phyloP scores from a whole-genome alignment of 2,329 filamentous ascomycete genomes.

The Blumeria hordei region DNA sequence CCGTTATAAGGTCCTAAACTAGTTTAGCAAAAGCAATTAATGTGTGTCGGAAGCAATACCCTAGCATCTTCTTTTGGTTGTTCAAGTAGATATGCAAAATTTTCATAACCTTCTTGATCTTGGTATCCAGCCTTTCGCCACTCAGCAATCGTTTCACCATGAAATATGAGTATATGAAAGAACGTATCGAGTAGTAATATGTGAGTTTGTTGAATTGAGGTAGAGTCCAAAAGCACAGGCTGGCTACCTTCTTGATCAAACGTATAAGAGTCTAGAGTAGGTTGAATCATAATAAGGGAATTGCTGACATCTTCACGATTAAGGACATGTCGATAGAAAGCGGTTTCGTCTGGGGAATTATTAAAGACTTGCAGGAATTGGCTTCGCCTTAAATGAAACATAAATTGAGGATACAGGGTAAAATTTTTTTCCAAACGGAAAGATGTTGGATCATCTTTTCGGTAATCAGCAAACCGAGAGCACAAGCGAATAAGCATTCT shows the following conservation, averaged over 20 bases:
- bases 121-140: slow-evolving; percentile 98
- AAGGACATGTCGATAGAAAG: slow-evolving; percentile 92
- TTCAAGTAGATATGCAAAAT: slow-evolving; percentile 70
- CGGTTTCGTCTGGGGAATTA: slow-evolving; percentile 95
- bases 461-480: slow-evolving; percentile 89
- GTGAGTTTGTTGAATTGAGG: slow-evolving; percentile 83
- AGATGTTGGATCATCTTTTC: slow-evolving; percentile 92
- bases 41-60: slow-evolving; percentile 25
- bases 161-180: slow-evolving; percentile 98
- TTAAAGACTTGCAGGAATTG: slow-evolving; percentile 99
- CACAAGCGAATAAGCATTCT: slow-evolving; percentile 94
- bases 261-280: slow-evolving; percentile 88
- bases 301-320: slow-evolving; percentile 96
- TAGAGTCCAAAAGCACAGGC: slow-evolving; percentile 87
- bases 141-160: slow-evolving; percentile 90
- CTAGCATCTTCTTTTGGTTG: slow-evolving; percentile 91
- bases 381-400: slow-evolving; percentile 94
- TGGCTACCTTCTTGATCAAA: slow-evolving; percentile 85
- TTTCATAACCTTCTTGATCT: slow-evolving; percentile 94
- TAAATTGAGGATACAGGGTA: slow-evolving; percentile 94
- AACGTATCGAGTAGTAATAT: slow-evolving; percentile 91
- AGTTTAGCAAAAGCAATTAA: slow-evolving; percentile 6
- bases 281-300: slow-evolving; percentile 96
- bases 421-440: slow-evolving; percentile 98
- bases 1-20: slow-evolving; percentile 69